A percentile compares a stretch with the other conserved stretches of the same genome.
Conservation (phyloP, 2,329 filamentous ascomycete genomes). For the Myriosclerotinia duriaeana region DNA sequence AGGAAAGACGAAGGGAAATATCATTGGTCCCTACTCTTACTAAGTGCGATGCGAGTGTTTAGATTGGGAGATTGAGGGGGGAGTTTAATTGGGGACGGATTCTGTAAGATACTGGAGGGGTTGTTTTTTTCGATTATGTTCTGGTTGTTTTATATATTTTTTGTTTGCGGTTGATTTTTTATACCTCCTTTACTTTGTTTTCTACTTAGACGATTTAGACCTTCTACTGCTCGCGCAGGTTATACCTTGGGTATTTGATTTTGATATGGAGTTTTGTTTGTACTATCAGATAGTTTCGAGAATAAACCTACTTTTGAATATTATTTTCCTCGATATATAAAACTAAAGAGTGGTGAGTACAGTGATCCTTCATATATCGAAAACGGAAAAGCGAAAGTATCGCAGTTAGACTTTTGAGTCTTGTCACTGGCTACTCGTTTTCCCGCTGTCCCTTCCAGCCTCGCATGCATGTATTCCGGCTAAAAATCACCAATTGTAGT, state of each 20-base stretch:
- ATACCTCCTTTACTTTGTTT: slow-evolving; percentile 10
- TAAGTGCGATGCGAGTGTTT: not conserved
- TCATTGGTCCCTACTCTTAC: slow-evolving; percentile 1
- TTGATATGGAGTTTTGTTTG: not conserved
- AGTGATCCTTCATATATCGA: no score
- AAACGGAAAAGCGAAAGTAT: no score
- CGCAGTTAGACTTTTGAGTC: no score
- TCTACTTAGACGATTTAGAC: not conserved
- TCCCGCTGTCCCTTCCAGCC: no score
- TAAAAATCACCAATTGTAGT: no score
- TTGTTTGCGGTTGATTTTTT: not conserved
- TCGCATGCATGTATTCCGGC: no score
- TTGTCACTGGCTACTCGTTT: no score
- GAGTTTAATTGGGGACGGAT: not conserved
- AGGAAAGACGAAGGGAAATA: not conserved
- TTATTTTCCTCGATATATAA: no score
- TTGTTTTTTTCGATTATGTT: not conserved
- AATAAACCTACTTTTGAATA: not conserved
- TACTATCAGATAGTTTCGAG: not conserved
- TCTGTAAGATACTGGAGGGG: no score
- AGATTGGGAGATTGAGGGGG: not conserved
- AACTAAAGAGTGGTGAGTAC: no score
- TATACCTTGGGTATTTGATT: not conserved
- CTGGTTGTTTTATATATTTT: not conserved
- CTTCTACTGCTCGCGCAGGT: not conserved